These are phyloP conservation scores for Chaetomiaceae sp. DNA, from an alignment of 2,329 filamentous ascomycete species.

Conservation along the genomic window DNA sequence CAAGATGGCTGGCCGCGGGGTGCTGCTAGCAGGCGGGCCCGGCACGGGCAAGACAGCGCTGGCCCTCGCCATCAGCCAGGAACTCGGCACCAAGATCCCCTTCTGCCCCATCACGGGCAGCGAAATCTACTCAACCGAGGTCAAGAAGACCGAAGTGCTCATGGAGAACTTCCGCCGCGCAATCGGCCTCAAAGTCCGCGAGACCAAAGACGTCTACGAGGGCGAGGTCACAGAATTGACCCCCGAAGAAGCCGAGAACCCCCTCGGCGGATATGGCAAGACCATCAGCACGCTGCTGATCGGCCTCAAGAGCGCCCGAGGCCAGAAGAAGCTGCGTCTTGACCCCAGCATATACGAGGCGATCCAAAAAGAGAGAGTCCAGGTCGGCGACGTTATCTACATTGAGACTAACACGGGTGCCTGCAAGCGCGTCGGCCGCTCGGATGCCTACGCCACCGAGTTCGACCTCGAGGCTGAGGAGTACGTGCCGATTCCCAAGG, in stretches of 20 bases:
- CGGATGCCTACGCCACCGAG: slow-evolving; percentile 95
- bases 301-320: slow-evolving; percentile 89
- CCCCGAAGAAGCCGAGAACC: slow-evolving; percentile 96
- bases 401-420: slow-evolving; percentile 98
- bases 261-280: slow-evolving; percentile 91
- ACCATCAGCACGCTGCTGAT: slow-evolving; percentile 96
- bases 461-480: slow-evolving; percentile 98
- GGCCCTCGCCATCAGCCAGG: slow-evolving; percentile 91
- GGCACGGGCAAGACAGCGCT: slow-evolving; percentile 97
- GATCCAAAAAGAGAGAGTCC: slow-evolving; percentile 96
- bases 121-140: slow-evolving; percentile 95
- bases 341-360: slow-evolving; percentile 99
- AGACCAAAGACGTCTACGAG: slow-evolving; percentile 99
- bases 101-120: slow-evolving; percentile 98
- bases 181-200: slow-evolving; percentile 92
- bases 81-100: slow-evolving; percentile 94
- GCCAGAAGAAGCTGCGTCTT: slow-evolving; percentile 94
- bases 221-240: slow-evolving; percentile 97
- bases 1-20: slow-evolving; percentile 95
- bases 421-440: slow-evolving; percentile 93
- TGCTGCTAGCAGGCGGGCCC: slow-evolving; percentile 88
- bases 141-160: slow-evolving; percentile 98
- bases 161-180: slow-evolving; percentile 99
- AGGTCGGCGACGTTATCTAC: slow-evolving; percentile 95
- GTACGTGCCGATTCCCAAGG: slow-evolving; percentile 97